Evolutionary conservation across 2,329 filamentous ascomycete species (phyloP).

Genomic region (Aspergillus sp.): DNA sequence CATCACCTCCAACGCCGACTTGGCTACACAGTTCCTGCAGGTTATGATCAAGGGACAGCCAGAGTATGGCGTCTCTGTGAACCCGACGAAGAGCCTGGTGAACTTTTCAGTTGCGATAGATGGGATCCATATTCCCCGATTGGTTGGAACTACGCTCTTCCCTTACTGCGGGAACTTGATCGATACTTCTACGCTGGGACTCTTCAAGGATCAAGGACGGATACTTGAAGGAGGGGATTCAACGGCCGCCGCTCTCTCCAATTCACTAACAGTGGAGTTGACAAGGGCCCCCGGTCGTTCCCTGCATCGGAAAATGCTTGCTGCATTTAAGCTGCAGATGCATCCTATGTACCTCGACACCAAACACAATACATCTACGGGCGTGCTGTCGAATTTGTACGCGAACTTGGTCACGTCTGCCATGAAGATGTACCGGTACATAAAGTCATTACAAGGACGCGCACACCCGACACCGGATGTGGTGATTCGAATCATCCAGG

Average conservation of each 20-base stretch:
- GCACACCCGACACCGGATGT: conserved; percentile 54
- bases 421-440: conserved; percentile 63
- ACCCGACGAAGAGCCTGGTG: conserved; percentile 70
- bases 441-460: conserved; percentile 51
- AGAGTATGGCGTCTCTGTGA: conserved; percentile 76
- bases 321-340: conserved; percentile 75
- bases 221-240: conserved; percentile 38
- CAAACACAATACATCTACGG: conserved; percentile 64
- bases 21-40: conserved; percentile 69
- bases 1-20: conserved; percentile 64
- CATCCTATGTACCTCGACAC: conserved; percentile 55
- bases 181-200: conserved; percentile 67
- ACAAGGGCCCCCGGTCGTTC: conserved; percentile 67
- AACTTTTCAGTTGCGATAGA: conserved; percentile 70
- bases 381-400: conserved; percentile 70
- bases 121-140: conserved; percentile 48
- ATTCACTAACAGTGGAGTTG: conserved; percentile 75
- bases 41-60: conserved; percentile 76
- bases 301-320: conserved; percentile 74
- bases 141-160: conserved; percentile 52
- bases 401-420: conserved; percentile 73
- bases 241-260: conserved; percentile 55
- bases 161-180: conserved; percentile 86
- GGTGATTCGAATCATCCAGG: conserved; percentile 62
- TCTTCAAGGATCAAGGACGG: conserved; percentile 63